Base-by-base conservation (phyloP, 805 yeast genomes). In the Brettanomyces sp. region DNA sequence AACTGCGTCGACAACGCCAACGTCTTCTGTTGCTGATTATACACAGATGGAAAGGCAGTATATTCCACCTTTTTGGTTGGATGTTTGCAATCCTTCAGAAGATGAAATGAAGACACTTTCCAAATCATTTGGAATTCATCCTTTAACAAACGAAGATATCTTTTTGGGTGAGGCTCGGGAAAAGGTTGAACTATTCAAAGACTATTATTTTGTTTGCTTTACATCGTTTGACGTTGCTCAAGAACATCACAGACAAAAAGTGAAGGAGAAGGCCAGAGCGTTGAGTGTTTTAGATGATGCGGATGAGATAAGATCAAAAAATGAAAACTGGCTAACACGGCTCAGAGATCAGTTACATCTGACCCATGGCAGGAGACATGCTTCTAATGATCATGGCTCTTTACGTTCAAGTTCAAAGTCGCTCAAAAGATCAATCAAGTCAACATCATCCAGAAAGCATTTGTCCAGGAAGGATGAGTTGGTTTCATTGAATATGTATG, bases 121-220 rank as follows among this genome's bases (percentile, higher is more conserved):
- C 25, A 88, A 88, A 56, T 80, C 97, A 0, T 91, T 91, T 66
- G 95, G 95, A 1, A 87, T 91, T 47, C 99, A 91, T 64, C 99
- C 99, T 0, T 74, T 91, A 55, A 91, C 99, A 0, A 86, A 97
- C 0, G 99, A 91, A 60, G 99, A 91, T 66, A 90, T 91, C 42
- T 84, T 85, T 49, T 66, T 90, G 30, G 96, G 96, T 2, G 99
- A 91, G 60, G 85, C 95, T 1, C 77, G 98, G 52, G 99, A 91
- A 62, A 91, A 91, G 59, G 96, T 91, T 21, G 99, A 91, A 65
- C 64, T 93, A 33, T 91, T 91, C 68, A 82, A 85, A 57, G 85
- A 85, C 52, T 91, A 91, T 64, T 93, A 91, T 62, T 80, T 91
- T 54, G 85, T 93, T 30, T 89, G 98, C 68, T 93, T 93, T 65